Base-by-base conservation (phyloP, 1,284 basidiomycete genomes). In the Heterobasidion irregulare region DNA sequence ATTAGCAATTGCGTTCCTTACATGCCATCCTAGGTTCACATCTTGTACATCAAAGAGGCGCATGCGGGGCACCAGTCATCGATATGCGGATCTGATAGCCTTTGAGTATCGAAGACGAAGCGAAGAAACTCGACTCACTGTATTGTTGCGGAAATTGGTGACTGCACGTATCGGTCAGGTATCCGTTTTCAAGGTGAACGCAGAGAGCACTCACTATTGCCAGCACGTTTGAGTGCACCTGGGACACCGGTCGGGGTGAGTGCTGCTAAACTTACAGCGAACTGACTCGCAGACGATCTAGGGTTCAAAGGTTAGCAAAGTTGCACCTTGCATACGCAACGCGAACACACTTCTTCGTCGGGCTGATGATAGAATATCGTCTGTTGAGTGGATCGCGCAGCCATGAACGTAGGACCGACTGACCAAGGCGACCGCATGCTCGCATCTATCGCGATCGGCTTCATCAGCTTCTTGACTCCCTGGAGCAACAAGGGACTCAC, bases 71-170 rank as follows among this genome's bases (percentile, higher is more conserved):
- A 78, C 55, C 65, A 61, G 58, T 69, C 75, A 64, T 79, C 70
- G 63, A 79, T 72, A 60, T 81, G 75, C 19, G 76, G 77, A 49
- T 78, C 68, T 70, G 57, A 26, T 50, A 61, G 49, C 45, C 52
- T 53, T 38, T 53, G 46, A 56, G 49, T 61, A 68, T 48, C 19
- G 19, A 33, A 47, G 34, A 38, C 26, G 35, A 55, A 10, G 10
- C 15, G 10, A 38, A 44, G 18, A 48, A 16, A 33, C 46, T n/a
- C 19, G 19, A 61, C 70, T 62, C 57, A 81, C 79, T 75, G 65
- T 85, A 87, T 64, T 84, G 82, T 61, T 87, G 80, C 44, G 85
- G 85, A 60, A 73, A 84, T 62, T 84, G 80, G 50, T 72, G 84
- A 63, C 84, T 87, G 63, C 8, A 38, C 4, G 18, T 47, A 47